Conservation (phyloP, 768 basidiomycete genomes). For the Pisolithus sp. region DNA sequence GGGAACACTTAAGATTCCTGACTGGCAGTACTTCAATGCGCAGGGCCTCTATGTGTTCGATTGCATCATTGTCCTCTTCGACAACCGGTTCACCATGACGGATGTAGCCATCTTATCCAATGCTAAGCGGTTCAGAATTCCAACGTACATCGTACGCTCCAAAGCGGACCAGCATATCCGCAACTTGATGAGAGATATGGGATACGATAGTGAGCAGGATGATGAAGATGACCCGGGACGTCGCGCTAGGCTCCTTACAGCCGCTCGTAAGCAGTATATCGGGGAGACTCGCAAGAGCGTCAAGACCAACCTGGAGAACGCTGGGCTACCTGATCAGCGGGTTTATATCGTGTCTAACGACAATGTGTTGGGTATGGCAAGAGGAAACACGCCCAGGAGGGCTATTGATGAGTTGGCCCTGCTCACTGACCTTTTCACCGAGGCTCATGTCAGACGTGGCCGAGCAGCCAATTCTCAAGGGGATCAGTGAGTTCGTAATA, state of each 20-base stretch:
- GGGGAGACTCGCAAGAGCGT: slow-evolving; percentile 17
- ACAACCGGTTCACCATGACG: slow-evolving; percentile 28
- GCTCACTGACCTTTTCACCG: slow-evolving; percentile 6
- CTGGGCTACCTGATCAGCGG: slow-evolving; percentile 15
- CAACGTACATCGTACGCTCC: slow-evolving; percentile 31
- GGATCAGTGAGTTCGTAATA: too few relatives aligned
- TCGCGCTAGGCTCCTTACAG: slow-evolving; percentile 4
- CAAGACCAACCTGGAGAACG: slow-evolving; percentile 10
- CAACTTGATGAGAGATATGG: slow-evolving; percentile 18
- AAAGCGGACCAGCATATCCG: slow-evolving; percentile 29
- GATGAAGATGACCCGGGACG: slow-evolving; percentile 10
- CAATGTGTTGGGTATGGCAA: slow-evolving; percentile 9
- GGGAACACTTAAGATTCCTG: slow-evolving; percentile 25
- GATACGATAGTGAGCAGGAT: slow-evolving; percentile 10
- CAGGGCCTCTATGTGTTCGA: slow-evolving; percentile 34
- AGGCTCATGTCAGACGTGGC: slow-evolving; percentile 2
- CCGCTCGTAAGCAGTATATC: slow-evolving; percentile 18
- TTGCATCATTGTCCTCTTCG: slow-evolving; percentile 26
- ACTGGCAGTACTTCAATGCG: slow-evolving; percentile 32
- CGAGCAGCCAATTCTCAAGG: too few relatives aligned
- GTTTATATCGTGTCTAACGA: slow-evolving; percentile 23
- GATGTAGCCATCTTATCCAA: slow-evolving; percentile 29
- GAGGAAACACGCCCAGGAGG: slow-evolving; percentile 7
- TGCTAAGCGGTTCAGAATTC: slow-evolving; percentile 25
- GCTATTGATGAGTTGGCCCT: slow-evolving; percentile 11